Evolutionary conservation across 805 yeast genomes (phyloP).

Genomic region (Tetrapisispora namnaoensis): DNA sequence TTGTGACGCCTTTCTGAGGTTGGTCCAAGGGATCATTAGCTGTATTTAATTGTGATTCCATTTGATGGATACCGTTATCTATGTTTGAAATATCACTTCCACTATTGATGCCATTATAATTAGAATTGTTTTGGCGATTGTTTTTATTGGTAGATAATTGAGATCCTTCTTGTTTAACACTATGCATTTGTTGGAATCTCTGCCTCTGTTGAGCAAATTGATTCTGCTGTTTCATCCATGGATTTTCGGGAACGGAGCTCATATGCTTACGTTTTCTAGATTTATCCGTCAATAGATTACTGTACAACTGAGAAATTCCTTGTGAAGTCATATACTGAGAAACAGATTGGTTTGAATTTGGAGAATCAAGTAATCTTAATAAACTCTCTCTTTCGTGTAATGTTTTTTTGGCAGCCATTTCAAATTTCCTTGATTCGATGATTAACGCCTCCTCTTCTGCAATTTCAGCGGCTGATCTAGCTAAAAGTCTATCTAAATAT

Average conservation of each 20-base stretch:
- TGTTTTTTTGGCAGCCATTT: conserved; percentile 84
- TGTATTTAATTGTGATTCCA: background rate
- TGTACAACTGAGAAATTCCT: conserved; percentile 80
- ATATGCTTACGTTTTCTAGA: conserved; percentile 42
- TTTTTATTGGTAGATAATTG: background rate
- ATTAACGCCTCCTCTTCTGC: conserved; percentile 96
- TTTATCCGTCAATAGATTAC: conserved; percentile 62
- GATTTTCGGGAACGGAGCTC: conserved; percentile 34
- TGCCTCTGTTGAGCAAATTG: conserved; percentile 32
- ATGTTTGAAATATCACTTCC: background rate
- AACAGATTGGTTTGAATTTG: conserved; percentile 67
- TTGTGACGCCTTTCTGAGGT: conserved; percentile 15
- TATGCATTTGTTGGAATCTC: conserved; percentile 26
- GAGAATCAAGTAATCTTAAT: conserved; percentile 74
- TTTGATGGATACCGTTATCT: background rate
- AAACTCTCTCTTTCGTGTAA: conserved; percentile 72
- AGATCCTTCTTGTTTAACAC: conserved; percentile 4
- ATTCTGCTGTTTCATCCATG: conserved; percentile 35
- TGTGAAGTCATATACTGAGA: conserved; percentile 74
- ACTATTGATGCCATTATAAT: background rate
- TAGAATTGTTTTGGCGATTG: background rate
- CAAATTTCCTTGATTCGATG: conserved; percentile 86
- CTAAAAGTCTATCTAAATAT: conserved; percentile 65
- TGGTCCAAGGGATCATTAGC: conserved; percentile 10
- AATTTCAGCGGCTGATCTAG: conserved; percentile 88